These are phyloP conservation scores for Primulina eburnea DNA, from an alignment of 257 asterid genomes.

Conservation along the genomic window DNA sequence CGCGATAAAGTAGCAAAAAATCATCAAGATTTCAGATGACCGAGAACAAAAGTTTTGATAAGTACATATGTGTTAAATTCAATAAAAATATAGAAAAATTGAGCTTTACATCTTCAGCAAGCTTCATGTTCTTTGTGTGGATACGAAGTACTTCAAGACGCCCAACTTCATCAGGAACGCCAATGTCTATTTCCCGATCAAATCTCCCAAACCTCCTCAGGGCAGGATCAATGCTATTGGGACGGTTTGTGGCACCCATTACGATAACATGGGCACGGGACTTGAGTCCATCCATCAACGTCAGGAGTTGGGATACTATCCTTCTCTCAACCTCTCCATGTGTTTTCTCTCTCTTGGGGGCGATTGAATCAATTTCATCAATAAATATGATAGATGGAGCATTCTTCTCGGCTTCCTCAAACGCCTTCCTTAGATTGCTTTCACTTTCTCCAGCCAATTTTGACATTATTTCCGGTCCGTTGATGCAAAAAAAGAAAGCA, in stretches of 20 bases:
- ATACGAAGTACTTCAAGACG: conserved; percentile 64
- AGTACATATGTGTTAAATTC: not conserved
- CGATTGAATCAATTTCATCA: conserved; percentile 54
- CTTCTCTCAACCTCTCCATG: conserved; percentile 60
- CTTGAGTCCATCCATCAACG: conserved; percentile 62
- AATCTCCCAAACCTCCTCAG: conserved; percentile 60
- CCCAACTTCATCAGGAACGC: conserved; percentile 60
- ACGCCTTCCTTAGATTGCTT: conserved; percentile 56
- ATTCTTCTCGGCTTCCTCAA: conserved; percentile 62
- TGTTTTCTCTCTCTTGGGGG: conserved; percentile 63
- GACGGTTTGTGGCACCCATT: conserved; percentile 58
- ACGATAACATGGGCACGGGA: conserved; percentile 57
- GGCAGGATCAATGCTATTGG: conserved; percentile 60
- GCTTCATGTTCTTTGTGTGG: conserved; percentile 66
- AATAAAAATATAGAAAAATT: not conserved
- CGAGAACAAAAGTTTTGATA: too few species aligned
- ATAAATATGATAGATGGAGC: conserved; percentile 55
- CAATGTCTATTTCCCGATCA: conserved; percentile 56
- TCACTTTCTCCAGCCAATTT: conserved; percentile 61
- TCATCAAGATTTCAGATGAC: not conserved
- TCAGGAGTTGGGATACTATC: conserved; percentile 54
- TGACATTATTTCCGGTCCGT: conserved; percentile 59
- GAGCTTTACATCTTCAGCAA: conserved; percentile 51
- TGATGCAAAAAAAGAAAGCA: conserved; percentile 57
- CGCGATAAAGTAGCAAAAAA: not conserved